Evolutionary conservation across 257 asterid genomes (phyloP).

Genomic region (Solanum sitiens): DNA sequence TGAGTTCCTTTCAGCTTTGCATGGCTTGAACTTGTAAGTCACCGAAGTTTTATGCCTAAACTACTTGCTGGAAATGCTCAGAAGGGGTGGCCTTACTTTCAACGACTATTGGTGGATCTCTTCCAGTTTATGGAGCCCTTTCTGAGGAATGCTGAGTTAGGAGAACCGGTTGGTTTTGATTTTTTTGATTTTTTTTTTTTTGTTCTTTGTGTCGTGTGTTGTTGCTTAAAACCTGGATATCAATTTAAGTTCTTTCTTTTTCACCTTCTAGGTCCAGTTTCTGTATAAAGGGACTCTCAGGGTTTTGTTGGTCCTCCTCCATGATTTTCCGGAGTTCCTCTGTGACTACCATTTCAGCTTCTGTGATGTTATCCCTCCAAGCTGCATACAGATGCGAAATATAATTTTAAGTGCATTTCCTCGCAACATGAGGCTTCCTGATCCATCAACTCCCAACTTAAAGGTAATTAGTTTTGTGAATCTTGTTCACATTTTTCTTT

Average conservation of each 20-base stretch:
- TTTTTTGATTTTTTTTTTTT: neutral
- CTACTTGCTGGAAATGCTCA: slow-evolving; percentile 77
- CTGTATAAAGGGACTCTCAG: slow-evolving; percentile 91
- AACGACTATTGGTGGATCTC: slow-evolving; percentile 74
- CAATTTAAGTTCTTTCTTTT: slow-evolving; percentile 2
- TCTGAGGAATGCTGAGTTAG: slow-evolving; percentile 87
- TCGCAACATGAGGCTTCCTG: slow-evolving; percentile 96
- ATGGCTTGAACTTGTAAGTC: slow-evolving; percentile 97
- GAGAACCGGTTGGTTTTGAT: slow-evolving; percentile 56
- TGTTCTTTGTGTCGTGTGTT: neutral
- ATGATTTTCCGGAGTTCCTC: slow-evolving; percentile 96
- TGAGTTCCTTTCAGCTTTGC: slow-evolving; percentile 65
- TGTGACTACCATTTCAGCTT: slow-evolving; percentile 98
- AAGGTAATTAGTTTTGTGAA: slow-evolving; percentile 32
- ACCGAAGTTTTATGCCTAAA: slow-evolving; percentile 95
- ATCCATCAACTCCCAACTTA: slow-evolving; percentile 92
- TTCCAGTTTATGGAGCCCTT: slow-evolving; percentile 98
- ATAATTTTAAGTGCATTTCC: slow-evolving; percentile 96
- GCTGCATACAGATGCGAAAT: slow-evolving; percentile 96
- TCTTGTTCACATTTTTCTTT: neutral
- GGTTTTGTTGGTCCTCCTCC: slow-evolving; percentile 92
- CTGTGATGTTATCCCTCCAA: slow-evolving; percentile 98
- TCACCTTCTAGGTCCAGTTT: slow-evolving; percentile 48
- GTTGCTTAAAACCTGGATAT: neutral
- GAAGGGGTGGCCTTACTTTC: slow-evolving; percentile 95